Evolutionary conservation across 495 filamentous ascomycete species (phyloP).

Genomic region (Penicillium parvum): DNA sequence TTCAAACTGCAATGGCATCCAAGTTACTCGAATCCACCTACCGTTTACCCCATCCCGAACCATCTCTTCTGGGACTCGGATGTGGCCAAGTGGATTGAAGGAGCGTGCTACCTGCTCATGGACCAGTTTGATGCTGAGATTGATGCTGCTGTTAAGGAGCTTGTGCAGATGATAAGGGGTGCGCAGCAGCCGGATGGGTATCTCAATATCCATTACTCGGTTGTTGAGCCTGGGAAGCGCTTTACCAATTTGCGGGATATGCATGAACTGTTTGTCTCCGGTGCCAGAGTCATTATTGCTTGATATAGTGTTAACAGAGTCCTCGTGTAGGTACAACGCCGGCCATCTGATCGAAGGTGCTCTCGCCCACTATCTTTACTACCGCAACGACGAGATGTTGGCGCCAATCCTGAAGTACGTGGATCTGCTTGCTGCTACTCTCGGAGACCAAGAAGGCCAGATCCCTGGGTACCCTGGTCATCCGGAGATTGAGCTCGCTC

Average conservation of each 20-base stretch:
- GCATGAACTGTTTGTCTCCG: conserved; percentile 51
- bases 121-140: conserved; percentile 42
- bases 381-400: conserved; percentile 46
- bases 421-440: conserved; percentile 44
- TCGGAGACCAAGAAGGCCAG: conserved; percentile 47
- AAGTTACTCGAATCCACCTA: conserved; percentile 42
- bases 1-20: conserved; percentile 51
- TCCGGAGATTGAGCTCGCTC: conserved; percentile 55
- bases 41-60: conserved; percentile 47
- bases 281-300: not conserved
- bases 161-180: conserved; percentile 49
- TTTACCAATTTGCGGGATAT: conserved; percentile 57
- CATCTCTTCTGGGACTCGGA: conserved; percentile 60
- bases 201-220: conserved; percentile 55
- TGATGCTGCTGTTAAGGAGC: conserved; percentile 48
- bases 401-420: conserved; percentile 52
- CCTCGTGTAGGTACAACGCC: conserved; percentile 46
- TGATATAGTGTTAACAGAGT: not conserved
- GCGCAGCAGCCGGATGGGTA: conserved; percentile 57
- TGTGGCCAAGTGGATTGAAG: conserved; percentile 58
- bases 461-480: conserved; percentile 57
- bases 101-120: conserved; percentile 52
- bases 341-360: conserved; percentile 60
- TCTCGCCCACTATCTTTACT: conserved; percentile 47
- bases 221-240: conserved; percentile 46